A percentile compares a stretch with the other conserved stretches of the same genome.
Evolutionary conservation across 2,329 filamentous ascomycete species (phyloP).

Genomic region (Davidsoniella eucalypti): DNA sequence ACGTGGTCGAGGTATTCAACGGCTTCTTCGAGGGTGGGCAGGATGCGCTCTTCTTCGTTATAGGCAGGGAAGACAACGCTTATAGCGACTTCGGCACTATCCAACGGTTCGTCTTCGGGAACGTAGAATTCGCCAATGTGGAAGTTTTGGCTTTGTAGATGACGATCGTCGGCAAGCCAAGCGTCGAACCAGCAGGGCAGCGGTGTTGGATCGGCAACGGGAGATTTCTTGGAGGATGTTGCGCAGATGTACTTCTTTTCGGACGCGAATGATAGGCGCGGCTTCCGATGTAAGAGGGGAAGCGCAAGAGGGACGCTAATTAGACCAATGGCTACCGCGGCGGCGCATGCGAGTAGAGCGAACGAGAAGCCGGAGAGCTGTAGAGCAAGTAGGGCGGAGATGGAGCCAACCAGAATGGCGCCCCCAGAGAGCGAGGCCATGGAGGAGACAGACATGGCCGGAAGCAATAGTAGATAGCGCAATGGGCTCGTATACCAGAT

Average conservation of each 20-base stretch:
- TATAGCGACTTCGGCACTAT: constrained; percentile 66
- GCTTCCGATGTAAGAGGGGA: constrained; percentile 62
- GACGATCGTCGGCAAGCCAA: constrained; percentile 45
- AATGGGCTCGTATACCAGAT: too few relatives aligned
- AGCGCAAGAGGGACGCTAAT: constrained; percentile 30
- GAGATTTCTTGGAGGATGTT: constrained; percentile 26
- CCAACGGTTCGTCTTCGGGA: constrained; percentile 42
- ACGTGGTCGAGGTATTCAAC: constrained; percentile 67
- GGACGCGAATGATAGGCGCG: constrained; percentile 53
- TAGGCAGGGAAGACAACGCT: constrained; percentile 89
- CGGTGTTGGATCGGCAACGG: constrained; percentile 20
- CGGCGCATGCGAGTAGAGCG: constrained; percentile 5
- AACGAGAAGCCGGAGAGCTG: constrained; percentile 2
- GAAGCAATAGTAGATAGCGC: too few relatives aligned
- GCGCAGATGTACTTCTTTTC: constrained; percentile 80
- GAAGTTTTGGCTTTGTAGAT: constrained; percentile 13
- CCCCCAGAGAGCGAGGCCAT: background rate
- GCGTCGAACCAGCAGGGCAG: constrained; percentile 81
- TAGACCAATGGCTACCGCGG: constrained; percentile 3
- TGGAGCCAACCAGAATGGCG: background rate
- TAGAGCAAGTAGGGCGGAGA: background rate
- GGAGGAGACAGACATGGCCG: too few relatives aligned
- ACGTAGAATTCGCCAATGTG: constrained; percentile 25
- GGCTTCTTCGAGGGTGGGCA: constrained; percentile 77
- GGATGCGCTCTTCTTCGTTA: constrained; percentile 76